phyloP scores from a whole-genome alignment of 148 eudicot species.

The Diospyros kaki region DNA sequence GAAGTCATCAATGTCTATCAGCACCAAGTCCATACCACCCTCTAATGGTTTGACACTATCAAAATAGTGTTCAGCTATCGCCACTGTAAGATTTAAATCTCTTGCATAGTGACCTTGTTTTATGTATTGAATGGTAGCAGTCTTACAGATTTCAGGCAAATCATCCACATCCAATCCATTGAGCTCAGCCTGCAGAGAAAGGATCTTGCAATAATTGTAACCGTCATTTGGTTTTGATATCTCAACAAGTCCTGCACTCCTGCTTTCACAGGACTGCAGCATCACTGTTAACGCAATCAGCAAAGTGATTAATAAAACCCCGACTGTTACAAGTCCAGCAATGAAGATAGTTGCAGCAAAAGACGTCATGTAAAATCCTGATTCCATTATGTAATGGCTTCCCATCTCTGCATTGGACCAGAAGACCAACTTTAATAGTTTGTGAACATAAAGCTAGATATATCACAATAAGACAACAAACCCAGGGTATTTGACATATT shows the following conservation, averaged over 20 bases:
- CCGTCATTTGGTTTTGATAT: constrained; percentile 9
- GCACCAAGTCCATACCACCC: constrained; percentile 26
- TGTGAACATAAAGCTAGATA: background rate
- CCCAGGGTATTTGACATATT: background rate
- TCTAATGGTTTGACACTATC: constrained; percentile 7
- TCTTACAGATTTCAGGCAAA: constrained; percentile 30
- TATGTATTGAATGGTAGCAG: constrained; percentile 19
- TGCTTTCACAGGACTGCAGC: constrained; percentile 36
- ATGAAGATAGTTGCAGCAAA: constrained; percentile 37
- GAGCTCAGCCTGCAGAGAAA: constrained; percentile 33
- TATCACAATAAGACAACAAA: background rate
- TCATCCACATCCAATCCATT: constrained; percentile 22
- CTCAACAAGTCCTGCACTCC: constrained; percentile 23
- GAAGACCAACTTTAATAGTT: background rate
- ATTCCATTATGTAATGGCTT: constrained; percentile 23
- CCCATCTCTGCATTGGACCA: constrained; percentile 31
- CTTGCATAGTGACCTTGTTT: constrained; percentile 28
- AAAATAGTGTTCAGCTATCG: constrained; percentile 26
- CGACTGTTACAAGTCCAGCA: constrained; percentile 27
- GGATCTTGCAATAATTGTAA: constrained; percentile 25
- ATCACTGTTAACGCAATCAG: constrained; percentile 33
- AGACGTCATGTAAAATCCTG: constrained; percentile 35
- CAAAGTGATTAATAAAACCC: constrained; percentile 27
- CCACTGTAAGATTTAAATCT: constrained; percentile 25
- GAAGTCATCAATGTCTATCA: constrained; percentile 38